phyloP scores from a whole-genome alignment of 2,329 filamentous ascomycete species.

The Xylariales sp. region DNA sequence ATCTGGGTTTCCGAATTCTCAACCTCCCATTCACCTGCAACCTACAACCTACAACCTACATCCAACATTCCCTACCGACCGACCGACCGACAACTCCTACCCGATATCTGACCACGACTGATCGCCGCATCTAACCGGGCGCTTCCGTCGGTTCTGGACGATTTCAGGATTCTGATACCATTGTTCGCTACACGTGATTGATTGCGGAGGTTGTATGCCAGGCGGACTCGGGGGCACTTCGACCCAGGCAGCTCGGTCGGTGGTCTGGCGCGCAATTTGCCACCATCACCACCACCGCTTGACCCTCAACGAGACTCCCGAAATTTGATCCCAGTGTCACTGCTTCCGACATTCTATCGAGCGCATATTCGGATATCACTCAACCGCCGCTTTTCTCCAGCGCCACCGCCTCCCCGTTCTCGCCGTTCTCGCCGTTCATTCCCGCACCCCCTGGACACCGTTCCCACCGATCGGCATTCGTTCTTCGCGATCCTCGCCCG shows the following conservation, averaged over 20 bases:
- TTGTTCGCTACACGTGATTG: slow-evolving; percentile 34
- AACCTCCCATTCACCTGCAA: slow-evolving; percentile 28
- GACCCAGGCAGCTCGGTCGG: slow-evolving; percentile 53
- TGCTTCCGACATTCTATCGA: slow-evolving; percentile 9
- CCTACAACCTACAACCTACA: slow-evolving; percentile 6
- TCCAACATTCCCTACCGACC: slow-evolving; percentile 26
- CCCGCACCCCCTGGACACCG: slow-evolving; percentile 10
- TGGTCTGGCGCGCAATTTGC: slow-evolving; percentile 54
- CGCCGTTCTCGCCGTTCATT: neutral
- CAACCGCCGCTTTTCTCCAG: slow-evolving; percentile 13
- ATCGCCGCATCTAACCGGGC: slow-evolving; percentile 17
- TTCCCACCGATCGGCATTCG: slow-evolving; percentile 26
- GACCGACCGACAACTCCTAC: slow-evolving; percentile 11
- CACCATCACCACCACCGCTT: slow-evolving; percentile 41
- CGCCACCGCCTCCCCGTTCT: slow-evolving; percentile 16
- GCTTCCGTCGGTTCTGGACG: slow-evolving; percentile 8
- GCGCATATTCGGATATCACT: slow-evolving; percentile 7
- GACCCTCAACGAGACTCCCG: slow-evolving; percentile 7
- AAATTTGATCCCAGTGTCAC: neutral
- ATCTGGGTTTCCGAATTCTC: slow-evolving; percentile 38
- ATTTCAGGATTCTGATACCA: slow-evolving; percentile 20
- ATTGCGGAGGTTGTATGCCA: slow-evolving; percentile 49
- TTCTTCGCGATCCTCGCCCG: slow-evolving; percentile 28
- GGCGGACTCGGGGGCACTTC: slow-evolving; percentile 49
- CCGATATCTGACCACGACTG: slow-evolving; percentile 17